phyloP scores from a whole-genome alignment of 2,329 filamentous ascomycete genomes.

The Aschersonia sp. region DNA sequence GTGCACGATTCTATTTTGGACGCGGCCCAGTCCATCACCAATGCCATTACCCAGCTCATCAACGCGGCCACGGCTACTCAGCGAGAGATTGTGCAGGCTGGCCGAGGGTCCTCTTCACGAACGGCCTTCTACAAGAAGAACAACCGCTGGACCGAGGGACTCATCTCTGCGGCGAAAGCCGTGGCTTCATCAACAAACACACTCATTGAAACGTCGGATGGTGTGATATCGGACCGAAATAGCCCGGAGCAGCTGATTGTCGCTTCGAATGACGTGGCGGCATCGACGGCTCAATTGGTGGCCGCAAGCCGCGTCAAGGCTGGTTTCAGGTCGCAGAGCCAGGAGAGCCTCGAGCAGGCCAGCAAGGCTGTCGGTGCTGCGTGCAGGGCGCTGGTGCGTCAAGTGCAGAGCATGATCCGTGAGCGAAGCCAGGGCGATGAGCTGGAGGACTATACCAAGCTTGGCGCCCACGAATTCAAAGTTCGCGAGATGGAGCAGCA shows the following conservation, averaged over 20 bases:
- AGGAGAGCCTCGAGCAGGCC: slow-evolving; percentile 79
- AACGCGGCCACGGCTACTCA: slow-evolving; percentile 87
- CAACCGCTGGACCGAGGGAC: slow-evolving; percentile 95
- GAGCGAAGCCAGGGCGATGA: slow-evolving; percentile 74
- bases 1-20: slow-evolving; percentile 93
- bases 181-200: slow-evolving; percentile 89
- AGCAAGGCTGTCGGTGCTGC: slow-evolving; percentile 86
- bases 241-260: slow-evolving; percentile 95
- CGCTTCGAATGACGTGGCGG: slow-evolving; percentile 91
- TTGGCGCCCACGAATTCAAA: slow-evolving; percentile 95
- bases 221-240: slow-evolving; percentile 82
- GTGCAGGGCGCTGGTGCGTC: slow-evolving; percentile 74
- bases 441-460: slow-evolving; percentile 70
- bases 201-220: slow-evolving; percentile 94
- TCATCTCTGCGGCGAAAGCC: slow-evolving; percentile 94
- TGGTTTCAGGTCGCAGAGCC: slow-evolving; percentile 93
- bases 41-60: slow-evolving; percentile 85
- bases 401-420: slow-evolving; percentile 89
- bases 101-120: slow-evolving; percentile 70
- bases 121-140: slow-evolving; percentile 99
- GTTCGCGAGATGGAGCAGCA: slow-evolving; percentile 98
- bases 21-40: slow-evolving; percentile 84
- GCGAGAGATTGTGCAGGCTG: slow-evolving; percentile 90
- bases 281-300: slow-evolving; percentile 90
- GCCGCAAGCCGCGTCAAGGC: slow-evolving; percentile 94